Conservation (phyloP, 768 basidiomycete species). For the Saitozyma sp. region DNA sequence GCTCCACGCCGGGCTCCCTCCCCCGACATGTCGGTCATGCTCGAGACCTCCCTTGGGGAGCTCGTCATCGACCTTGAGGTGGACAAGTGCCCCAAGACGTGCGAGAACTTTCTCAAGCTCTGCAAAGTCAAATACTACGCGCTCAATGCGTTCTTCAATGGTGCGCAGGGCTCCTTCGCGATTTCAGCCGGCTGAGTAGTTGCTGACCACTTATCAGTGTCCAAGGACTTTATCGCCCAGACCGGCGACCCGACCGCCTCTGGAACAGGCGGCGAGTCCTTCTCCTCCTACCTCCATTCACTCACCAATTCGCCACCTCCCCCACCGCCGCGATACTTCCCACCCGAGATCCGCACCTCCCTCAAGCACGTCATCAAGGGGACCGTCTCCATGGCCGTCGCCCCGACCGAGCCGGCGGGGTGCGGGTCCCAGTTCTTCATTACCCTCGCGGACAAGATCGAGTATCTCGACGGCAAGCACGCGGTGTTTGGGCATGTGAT, state of each 20-base stretch:
- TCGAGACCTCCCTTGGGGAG: conserved; percentile 96
- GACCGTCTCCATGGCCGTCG: conserved; percentile 96
- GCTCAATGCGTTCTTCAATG: conserved; percentile 96
- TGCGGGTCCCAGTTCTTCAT: conserved; percentile 97
- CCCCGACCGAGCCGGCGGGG: conserved; percentile 63
- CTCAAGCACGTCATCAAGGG: conserved; percentile 83
- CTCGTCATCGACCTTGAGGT: conserved; percentile 94
- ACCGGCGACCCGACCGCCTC: conserved; percentile 94
- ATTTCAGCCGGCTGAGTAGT: neutral
- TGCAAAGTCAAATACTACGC: conserved; percentile 98
- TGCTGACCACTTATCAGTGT: conserved; percentile 60
- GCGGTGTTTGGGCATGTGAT: conserved; percentile 95
- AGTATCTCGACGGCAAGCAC: conserved; percentile 92
- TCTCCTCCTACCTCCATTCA: conserved; percentile 68
- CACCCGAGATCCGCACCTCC: conserved; percentile 66
- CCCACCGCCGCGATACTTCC: conserved; percentile 72
- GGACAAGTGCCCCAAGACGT: conserved; percentile 82
- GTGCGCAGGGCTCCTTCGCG: conserved; percentile 56
- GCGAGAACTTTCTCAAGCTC: conserved; percentile 94
- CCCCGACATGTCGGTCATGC: conserved; percentile 78
- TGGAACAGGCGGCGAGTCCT: conserved; percentile 87
- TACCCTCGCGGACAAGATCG: conserved; percentile 83
- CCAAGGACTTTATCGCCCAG: conserved; percentile 96
- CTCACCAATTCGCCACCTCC: conserved; percentile 55
- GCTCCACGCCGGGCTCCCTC: neutral